These are phyloP conservation scores for Picea mariana DNA, from an alignment of 83 land plant genomes.

Conservation along the genomic window DNA sequence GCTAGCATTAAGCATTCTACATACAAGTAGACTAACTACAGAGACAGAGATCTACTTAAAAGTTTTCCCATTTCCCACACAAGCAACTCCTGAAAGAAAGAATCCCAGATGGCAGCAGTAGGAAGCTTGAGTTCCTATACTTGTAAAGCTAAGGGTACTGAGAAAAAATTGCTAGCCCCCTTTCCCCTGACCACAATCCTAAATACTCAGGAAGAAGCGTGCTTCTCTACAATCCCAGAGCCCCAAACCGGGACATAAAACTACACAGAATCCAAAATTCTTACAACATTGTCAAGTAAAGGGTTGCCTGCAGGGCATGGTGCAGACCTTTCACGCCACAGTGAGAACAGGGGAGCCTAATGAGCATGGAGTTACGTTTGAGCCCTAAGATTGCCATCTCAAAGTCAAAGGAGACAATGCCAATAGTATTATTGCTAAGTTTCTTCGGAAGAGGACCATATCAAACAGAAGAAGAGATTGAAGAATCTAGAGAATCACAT, in stretches of 20 bases:
- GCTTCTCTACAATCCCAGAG: not conserved
- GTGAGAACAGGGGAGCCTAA: too few relatives aligned
- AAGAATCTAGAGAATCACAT: not conserved
- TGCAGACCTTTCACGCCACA: too few relatives aligned
- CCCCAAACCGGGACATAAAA: too few relatives aligned
- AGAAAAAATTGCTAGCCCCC: not conserved
- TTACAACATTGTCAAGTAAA: not conserved
- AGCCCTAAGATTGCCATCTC: too few relatives aligned
- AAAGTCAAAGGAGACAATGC: constrained; percentile 1
- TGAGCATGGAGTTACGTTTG: too few relatives aligned
- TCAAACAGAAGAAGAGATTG: not conserved
- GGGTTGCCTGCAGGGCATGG: not conserved
- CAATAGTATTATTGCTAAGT: not conserved
- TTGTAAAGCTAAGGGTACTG: not conserved
- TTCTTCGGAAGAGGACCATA: not conserved
- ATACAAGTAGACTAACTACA: not conserved
- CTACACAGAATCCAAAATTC: too few relatives aligned
- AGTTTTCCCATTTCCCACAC: too few relatives aligned
- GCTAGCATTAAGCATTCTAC: too few relatives aligned
- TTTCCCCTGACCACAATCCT: not conserved
- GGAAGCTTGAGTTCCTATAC: not conserved
- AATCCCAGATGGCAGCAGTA: not conserved
- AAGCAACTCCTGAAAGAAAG: not conserved
- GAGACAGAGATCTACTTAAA: not conserved
- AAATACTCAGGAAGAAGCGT: not conserved